Percentiles rank a stretch among this genome's conserved stretches.
phyloP scores from a whole-genome alignment of 306 rosid species.

The Cyamopsis tetragonoloba region DNA sequence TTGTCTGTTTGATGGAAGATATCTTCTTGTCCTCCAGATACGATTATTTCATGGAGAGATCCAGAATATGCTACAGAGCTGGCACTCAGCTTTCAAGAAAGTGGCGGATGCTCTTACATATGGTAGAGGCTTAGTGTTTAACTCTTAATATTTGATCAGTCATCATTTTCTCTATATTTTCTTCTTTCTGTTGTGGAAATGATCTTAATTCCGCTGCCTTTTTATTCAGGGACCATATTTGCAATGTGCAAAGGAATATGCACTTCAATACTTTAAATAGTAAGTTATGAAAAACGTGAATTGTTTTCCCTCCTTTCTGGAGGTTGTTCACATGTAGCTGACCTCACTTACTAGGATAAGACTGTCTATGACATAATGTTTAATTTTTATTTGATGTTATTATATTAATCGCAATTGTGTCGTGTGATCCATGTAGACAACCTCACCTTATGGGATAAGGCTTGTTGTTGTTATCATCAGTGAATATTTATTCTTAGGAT shows the following conservation, averaged over 20 bases:
- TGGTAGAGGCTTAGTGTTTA: no score
- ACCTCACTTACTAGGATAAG: no score
- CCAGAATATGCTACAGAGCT: slow-evolving; percentile 72
- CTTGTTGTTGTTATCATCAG: not conserved
- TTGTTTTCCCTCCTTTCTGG: not conserved
- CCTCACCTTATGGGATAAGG: no score
- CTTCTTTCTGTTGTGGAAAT: slow-evolving; percentile 18
- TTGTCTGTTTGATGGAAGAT: not conserved
- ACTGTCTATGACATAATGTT: not conserved
- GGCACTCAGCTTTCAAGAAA: slow-evolving; percentile 94
- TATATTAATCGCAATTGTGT: no score
- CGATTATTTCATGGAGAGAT: slow-evolving; percentile 96
- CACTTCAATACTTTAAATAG: slow-evolving; percentile 74
- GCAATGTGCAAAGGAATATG: slow-evolving; percentile 80
- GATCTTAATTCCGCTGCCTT: slow-evolving; percentile 24
- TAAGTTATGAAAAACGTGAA: slow-evolving; percentile 41
- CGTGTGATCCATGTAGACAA: no score
- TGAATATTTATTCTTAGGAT: not conserved
- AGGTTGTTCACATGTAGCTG: not conserved
- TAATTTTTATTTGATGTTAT: not conserved
- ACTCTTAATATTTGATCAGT: not conserved
- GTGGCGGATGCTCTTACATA: slow-evolving; percentile 77
- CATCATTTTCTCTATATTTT: not conserved
- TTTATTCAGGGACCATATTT: slow-evolving; percentile 77
- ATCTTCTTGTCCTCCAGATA: slow-evolving; percentile 39